Evolutionary conservation across 1,284 basidiomycete species (phyloP), one percentile per base, ranked within the genome.

Genomic region (Cryptococcus sp.): DNA sequence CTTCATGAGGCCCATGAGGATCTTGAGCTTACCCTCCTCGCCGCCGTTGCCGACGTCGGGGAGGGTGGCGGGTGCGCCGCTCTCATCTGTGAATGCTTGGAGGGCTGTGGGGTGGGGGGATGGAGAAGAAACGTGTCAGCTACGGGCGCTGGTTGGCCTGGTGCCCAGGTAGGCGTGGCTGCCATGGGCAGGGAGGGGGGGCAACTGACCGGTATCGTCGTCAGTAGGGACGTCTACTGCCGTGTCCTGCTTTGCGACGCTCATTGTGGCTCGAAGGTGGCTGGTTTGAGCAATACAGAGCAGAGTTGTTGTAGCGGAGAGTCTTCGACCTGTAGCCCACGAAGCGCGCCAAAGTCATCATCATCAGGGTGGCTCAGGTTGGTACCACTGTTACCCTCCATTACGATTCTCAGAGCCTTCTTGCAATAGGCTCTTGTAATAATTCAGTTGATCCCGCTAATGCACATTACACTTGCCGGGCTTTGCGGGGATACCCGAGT

Each of bases 1-100:
- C 80, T 91, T 91, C 63, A 93, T 84, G 52, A 95, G 82, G 69
- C 87, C 85, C 12, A 93, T 80, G 50, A 95, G 88, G 84, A 92
- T 90, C 82, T 88, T 91, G 63, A 94, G 81, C 82, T 89, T 93
- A 46, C 89, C 87, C 62, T 90, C 88, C 72, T 94, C 91, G 40
- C 87, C 87, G 33, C 83, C 77, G 59, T 87, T 87, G 42, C 82
- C 83, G 28, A 83, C 77, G 66, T 93, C 90, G 49, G 88, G 86
- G 2, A 93, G 80, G 8, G 87, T 85, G 46, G 76, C 72, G 1
- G 84, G 82, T 9, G 71, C 73, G 15, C 75, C 78, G 12, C 61
- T 57, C 49, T 78, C 77, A 60, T 80, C 79, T 33, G 66, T 65
- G 56, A 70, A 74, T 4, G 57, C 53, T 45, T 68, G 64, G 23